phyloP scores from a whole-genome alignment of 1,139 yeast genomes.

The Kodamaea sp. region DNA sequence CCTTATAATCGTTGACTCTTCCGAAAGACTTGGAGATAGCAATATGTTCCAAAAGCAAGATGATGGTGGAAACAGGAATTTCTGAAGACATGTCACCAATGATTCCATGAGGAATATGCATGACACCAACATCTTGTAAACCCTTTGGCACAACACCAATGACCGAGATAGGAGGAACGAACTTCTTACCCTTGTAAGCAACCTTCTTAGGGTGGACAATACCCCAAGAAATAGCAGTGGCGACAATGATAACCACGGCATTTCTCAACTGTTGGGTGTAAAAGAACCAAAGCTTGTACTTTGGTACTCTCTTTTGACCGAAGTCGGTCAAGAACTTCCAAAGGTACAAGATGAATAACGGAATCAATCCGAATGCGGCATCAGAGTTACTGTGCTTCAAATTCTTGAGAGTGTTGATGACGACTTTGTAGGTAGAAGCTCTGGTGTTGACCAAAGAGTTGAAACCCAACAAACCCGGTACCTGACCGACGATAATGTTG shows the following conservation, averaged over 20 bases:
- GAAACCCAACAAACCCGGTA: constrained; percentile 85
- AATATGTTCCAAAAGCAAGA: constrained; percentile 85
- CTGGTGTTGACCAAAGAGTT: constrained; percentile 68
- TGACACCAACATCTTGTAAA: constrained; percentile 72
- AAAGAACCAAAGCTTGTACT: constrained; percentile 57
- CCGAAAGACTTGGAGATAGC: constrained; percentile 95
- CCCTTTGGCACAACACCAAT: constrained; percentile 85
- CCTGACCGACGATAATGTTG: constrained; percentile 78
- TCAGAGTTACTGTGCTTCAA: constrained; percentile 67
- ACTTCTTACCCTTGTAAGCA: constrained; percentile 34
- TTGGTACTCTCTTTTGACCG: constrained; percentile 69
- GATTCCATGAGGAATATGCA: constrained; percentile 64
- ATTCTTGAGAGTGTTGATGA: constrained; percentile 71
- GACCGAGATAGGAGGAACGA: constrained; percentile 55
- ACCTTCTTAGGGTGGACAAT: constrained; percentile 38
- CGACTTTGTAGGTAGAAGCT: constrained; percentile 65
- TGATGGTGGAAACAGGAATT: constrained; percentile 81
- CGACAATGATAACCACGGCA: constrained; percentile 76
- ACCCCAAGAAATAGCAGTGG: constrained; percentile 74
- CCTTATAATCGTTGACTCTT: constrained; percentile 85
- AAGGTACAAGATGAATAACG: constrained; percentile 63
- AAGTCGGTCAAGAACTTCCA: constrained; percentile 64
- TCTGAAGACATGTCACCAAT: constrained; percentile 67
- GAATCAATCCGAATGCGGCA: constrained; percentile 87
- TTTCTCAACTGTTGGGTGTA: constrained; percentile 76